These are phyloP conservation scores for Kodamaea lidongshanica DNA, from an alignment of 805 yeast genomes.

Conservation along the genomic window DNA sequence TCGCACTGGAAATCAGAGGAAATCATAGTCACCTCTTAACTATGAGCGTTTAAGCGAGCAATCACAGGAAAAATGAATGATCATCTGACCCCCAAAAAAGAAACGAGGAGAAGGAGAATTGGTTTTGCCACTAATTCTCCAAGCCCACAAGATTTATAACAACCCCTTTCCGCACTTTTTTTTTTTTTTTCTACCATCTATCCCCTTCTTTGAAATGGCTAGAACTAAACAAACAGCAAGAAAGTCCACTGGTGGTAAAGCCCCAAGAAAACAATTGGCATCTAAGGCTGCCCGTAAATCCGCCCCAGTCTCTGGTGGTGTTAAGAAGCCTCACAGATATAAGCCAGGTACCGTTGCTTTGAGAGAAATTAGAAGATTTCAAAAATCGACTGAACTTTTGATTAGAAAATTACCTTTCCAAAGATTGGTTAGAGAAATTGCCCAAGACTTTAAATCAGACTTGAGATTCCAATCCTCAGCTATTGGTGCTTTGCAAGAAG, in stretches of 20 bases:
- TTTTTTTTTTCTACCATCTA: slow-evolving; percentile 3
- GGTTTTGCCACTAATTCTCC: too few species aligned
- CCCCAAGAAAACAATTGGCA: slow-evolving; percentile 45
- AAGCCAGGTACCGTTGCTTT: slow-evolving; percentile 47
- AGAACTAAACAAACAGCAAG: slow-evolving; percentile 45
- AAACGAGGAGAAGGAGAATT: too few species aligned
- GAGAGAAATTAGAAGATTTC: slow-evolving; percentile 46
- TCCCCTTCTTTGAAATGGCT: slow-evolving; percentile 26
- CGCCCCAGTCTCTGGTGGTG: slow-evolving; percentile 44
- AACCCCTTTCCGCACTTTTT: too few species aligned
- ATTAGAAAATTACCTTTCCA: slow-evolving; percentile 45
- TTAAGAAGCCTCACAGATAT: slow-evolving; percentile 45
- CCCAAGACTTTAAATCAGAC: slow-evolving; percentile 43
- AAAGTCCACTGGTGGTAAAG: slow-evolving; percentile 46
- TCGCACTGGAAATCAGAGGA: too few species aligned
- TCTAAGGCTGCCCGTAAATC: slow-evolving; percentile 46
- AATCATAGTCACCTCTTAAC: too few species aligned
- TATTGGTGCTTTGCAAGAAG: slow-evolving; percentile 43
- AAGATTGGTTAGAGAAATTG: slow-evolving; percentile 44
- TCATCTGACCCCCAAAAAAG: too few species aligned
- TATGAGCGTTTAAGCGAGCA: too few species aligned
- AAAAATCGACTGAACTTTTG: slow-evolving; percentile 41
- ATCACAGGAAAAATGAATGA: too few species aligned
- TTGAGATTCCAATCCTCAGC: slow-evolving; percentile 44
- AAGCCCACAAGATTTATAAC: too few species aligned